Base-by-base conservation (phyloP, 1,284 basidiomycete species). In the Sanghuangporus sanghuang region DNA sequence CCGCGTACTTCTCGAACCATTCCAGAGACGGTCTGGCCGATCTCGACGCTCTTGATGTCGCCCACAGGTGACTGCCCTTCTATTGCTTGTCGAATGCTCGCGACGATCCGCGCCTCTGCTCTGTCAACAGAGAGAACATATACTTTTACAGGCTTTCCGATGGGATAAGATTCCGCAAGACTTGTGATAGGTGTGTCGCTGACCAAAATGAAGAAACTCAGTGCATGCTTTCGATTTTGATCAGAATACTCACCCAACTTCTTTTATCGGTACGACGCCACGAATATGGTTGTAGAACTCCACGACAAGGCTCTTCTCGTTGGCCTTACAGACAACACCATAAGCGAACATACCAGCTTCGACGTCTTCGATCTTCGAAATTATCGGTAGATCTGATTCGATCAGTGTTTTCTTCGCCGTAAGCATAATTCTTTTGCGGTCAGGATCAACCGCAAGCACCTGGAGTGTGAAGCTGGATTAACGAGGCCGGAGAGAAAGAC, bases 331-430 rank as follows among this genome's bases (percentile, higher is more conserved):
- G 40, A 99, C 83, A 6, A 95, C 91, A 2, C 89, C 96, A 71
- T 95, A 86, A 0, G 92, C 85, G 21, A 98, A 78, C 59, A 86
- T 74, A 12, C 95, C 96, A 8, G 85, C 78, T 69, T 84, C 80
- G 36, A 86, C 89, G 65, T 92, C 89, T 53, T 89, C 87, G 60
- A 89, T 75, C 16, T 77, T 81, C 0, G 87, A 75, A 50, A 97
- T 73, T 50, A 93, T 80, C 0, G 91, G 88, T 11, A 95, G 76
- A 2, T 82, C 80, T 0, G 95, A 93, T 44, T 95, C 89, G 50
- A 99, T 75, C 14, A 99, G 81, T 3, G 91, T 88, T 79, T 95
- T 96, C 78, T 99, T 98, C 46, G 96, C 87, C 0, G 97, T 98
- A 42, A 99, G 77, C 4, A 86, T 84, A 60, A 99, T 85, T 9